Base-by-base conservation (phyloP, 1,284 basidiomycete species). In the Termitomyces sp. region DNA sequence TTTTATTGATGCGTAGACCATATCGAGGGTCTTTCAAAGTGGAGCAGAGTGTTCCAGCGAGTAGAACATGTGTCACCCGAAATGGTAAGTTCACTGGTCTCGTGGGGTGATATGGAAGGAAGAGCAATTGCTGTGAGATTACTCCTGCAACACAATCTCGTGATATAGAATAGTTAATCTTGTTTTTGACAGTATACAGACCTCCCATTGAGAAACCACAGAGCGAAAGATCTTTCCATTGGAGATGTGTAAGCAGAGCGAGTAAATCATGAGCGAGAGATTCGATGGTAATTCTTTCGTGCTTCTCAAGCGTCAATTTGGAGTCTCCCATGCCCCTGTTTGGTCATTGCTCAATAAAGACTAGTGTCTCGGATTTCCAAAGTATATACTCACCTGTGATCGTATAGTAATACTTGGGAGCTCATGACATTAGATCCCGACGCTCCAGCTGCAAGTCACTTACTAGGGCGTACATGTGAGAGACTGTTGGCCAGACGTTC, bases 131-230 rank as follows among this genome's bases (percentile, higher is more conserved):
- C 57, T 77, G 75, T 7, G 69, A 59, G 41, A 79, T 61, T 10
- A 70, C 65, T 10, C 76, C 75, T 76, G 50, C 15, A 36, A n/a
- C 0, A 31, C 8, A 31, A 30, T 12, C 1, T 43, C 24, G 30
- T 31, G 19, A 31, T 36, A 36, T 30, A 40, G 8, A 19, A 39
- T 28, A 3, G 12, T 15, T 28, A 12, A 36, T n/a, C n/a, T 9
- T 7, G 12, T 28, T 21, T n/a, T 15, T 41, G 31, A 24, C 42
- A 45, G 12, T 13, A 39, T 30, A 56, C 62, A 39, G 59, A 73
- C 72, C 74, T 57, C 74, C 74, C 72, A 76, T 74, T 7, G 73
- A 79, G 61, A 71, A 77, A 12, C 76, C 76, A 53, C 74, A 73
- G 1, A 78, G 56, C 3, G 73, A 66, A 8, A 79, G 51, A 31